Base-by-base conservation (phyloP, 2,329 filamentous ascomycete genomes). In the Diaporthe sp. region DNA sequence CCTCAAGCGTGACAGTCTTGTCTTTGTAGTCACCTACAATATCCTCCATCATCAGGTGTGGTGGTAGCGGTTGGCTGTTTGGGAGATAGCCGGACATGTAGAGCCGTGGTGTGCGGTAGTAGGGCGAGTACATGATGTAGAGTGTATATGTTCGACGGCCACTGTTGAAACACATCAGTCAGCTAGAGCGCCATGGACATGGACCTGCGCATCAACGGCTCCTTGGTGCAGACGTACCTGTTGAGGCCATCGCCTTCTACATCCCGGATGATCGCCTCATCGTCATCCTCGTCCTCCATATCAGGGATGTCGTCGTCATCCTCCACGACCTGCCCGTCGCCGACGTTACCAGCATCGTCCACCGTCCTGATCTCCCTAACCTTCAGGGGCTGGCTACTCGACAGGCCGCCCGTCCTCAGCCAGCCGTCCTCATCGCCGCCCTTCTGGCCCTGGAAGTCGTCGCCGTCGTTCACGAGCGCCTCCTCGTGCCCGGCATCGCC, bases 281-380 rank as follows among this genome's bases (percentile, higher is more conserved):
- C 96, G 76, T 98, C 96, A 78, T 98, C 96, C 74, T 98, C 96
- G 77, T 98, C 97, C 82, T 98, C 97, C 95, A 98, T 98, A 82
- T 98, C 96, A 0, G 96, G 96, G 76, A 98, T 98, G 80, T 98
- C 96, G 58, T 95, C 92, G 70, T 93, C 93, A 72, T 93, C 93
- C 38, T 92, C 90, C 7, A 94, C 87, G 42, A 91, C 89, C 68
- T 92, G 92, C 73, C 90, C 88, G 74, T 96, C 94, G 19, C 93
- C 95, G 58, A 97, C 88, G 80, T 97, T 96, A 35, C 96, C 96
- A 33, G 93, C 92, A 80, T 98, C 95, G 81, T 97, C 96, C 33
- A 98, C 92, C 0, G 96, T 97, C 79, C 94, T 89, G 55, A 98
- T 95, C 83, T 98, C 95, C 79, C 90, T 89, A 33, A 92, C 92